Conservation (phyloP, 2,329 filamentous ascomycete genomes). For the Fusarium palustre region DNA sequence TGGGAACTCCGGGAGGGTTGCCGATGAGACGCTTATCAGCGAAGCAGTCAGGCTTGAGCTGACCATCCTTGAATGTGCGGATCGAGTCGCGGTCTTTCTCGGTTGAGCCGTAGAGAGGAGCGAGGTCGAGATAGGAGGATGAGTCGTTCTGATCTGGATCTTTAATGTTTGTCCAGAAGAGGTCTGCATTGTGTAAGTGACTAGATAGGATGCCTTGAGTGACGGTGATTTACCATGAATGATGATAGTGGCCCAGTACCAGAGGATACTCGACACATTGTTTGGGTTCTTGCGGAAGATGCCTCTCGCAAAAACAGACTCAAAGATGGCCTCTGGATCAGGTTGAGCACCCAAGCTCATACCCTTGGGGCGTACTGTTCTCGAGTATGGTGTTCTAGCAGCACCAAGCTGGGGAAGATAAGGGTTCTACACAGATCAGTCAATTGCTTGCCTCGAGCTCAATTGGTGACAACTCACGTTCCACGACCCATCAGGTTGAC, state of each 20-base stretch:
- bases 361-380: conserved; percentile 69
- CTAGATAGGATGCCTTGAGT: accelerated
- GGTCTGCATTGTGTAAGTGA: conserved; percentile 56
- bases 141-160: conserved; percentile 73
- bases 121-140: conserved; percentile 78
- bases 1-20: conserved; percentile 78
- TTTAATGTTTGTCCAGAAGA: conserved; percentile 75
- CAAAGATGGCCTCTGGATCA: conserved; percentile 72
- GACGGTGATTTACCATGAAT: conserved; percentile 67
- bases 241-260: conserved; percentile 79
- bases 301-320: conserved; percentile 67
- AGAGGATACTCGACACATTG: conserved; percentile 77
- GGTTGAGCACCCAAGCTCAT: conserved; percentile 73
- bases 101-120: conserved; percentile 77
- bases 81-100: conserved; percentile 74
- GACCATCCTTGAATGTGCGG: conserved; percentile 76
- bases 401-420: conserved; percentile 73
- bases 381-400: conserved; percentile 74
- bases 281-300: conserved; percentile 72
- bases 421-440: conserved; percentile 63
- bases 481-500: conserved; percentile 76
- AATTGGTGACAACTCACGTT: conserved; percentile 58
- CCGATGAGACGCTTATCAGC: conserved; percentile 76
- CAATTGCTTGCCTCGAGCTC: accelerated
- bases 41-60: conserved; percentile 78